A percentile compares a stretch with the other conserved stretches of the same genome.
These are phyloP conservation scores for Entrophospora sp. DNA, from an alignment of 192 early-diverging fungal genomes.

Conservation along the genomic window DNA sequence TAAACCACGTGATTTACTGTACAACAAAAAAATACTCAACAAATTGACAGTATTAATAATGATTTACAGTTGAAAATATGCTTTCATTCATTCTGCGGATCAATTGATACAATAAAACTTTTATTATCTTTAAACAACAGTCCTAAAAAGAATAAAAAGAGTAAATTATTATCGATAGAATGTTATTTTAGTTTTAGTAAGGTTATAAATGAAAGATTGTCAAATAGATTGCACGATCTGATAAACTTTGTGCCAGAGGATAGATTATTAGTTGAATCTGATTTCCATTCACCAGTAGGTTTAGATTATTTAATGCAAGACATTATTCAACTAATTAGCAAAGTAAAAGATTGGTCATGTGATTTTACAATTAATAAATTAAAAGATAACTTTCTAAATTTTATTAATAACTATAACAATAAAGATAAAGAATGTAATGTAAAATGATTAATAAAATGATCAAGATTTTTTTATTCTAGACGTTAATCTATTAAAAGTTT, in stretches of 20 bases:
- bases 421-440: too few species aligned
- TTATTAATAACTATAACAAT: too few species aligned
- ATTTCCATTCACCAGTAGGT: constrained; percentile 48
- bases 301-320: constrained; percentile 47
- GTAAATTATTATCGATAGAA: constrained; percentile 1
- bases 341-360: constrained; percentile 50
- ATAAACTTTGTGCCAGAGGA: constrained; percentile 68
- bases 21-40: too few species aligned
- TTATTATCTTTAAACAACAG: constrained; percentile 28
- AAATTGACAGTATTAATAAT: too few species aligned
- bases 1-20: too few species aligned
- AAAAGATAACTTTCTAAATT: constrained; percentile 38
- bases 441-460: too few species aligned
- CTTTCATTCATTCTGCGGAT: constrained; percentile 81
- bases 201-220: constrained; percentile 65
- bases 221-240: constrained; percentile 46
- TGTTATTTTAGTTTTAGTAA: constrained; percentile 75
- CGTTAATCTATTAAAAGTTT: too few species aligned
- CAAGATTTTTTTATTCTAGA: too few species aligned
- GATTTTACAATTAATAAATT: constrained; percentile 38
- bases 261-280: constrained; percentile 74
- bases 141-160: neutral
- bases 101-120: constrained; percentile 53
- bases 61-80: constrained; percentile 63
- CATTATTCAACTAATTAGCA: constrained; percentile 46